Conservation (phyloP, 1,284 basidiomycete species). For the Ganoderma resinaceum region DNA sequence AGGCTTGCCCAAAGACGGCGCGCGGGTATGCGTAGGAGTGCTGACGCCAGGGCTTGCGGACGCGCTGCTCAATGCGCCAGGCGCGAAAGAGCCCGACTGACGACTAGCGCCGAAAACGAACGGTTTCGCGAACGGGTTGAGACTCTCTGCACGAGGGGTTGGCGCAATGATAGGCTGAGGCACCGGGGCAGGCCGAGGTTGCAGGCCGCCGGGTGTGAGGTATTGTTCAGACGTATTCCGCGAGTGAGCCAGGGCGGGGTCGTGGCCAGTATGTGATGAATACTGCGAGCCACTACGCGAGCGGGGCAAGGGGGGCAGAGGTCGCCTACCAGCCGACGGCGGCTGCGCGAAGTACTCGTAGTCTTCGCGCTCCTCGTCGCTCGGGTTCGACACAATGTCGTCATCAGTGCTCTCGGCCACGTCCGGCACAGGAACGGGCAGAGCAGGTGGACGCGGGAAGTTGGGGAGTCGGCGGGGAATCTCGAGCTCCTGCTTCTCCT, state of each 20-base stretch:
- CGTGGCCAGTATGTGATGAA: conserved; percentile 64
- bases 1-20: conserved; percentile 67
- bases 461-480: conserved; percentile 75
- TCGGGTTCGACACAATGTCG: conserved; percentile 83
- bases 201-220: conserved; percentile 30
- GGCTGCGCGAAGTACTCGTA: conserved; percentile 42
- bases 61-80: conserved; percentile 30
- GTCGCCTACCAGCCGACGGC: conserved; percentile 44
- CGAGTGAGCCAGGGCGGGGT: conserved; percentile 71
- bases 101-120: conserved; percentile 70
- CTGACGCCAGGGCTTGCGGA: conserved; percentile 24
- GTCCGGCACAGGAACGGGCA: conserved; percentile 23
- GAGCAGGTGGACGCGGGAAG: conserved; percentile 75
- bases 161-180: conserved; percentile 19
- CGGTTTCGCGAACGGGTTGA: conserved; percentile 82
- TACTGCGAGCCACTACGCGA: conserved; percentile 61
- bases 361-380: conserved; percentile 65
- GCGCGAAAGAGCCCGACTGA: conserved; percentile 34
- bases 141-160: conserved; percentile 44
- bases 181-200: conserved; percentile 30
- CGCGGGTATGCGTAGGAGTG: conserved; percentile 55
- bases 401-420: conserved; percentile 47
- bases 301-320: conserved; percentile 67
- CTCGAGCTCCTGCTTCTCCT: conserved; percentile 48
- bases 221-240: conserved; percentile 53